Percentiles rank a stretch among this genome's conserved stretches.
Evolutionary conservation across 192 early-diverging fungal species (phyloP).

Genomic region (Geranomyces variabilis): DNA sequence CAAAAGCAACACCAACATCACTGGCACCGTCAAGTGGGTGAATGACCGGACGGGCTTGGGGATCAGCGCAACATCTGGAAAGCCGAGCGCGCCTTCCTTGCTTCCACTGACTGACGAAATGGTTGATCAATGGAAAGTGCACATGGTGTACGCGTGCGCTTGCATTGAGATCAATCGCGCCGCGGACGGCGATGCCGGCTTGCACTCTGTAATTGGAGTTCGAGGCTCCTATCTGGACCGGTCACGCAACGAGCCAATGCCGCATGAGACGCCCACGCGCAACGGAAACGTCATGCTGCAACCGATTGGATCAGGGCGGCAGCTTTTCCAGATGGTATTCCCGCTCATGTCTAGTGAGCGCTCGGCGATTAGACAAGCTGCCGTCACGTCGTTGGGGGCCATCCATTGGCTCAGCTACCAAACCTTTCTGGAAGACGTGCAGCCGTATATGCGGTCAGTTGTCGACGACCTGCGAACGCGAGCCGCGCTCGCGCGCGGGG

Average conservation of each 20-base stretch:
- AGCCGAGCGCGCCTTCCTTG: slow-evolving; percentile 1
- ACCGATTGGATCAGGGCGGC: slow-evolving; percentile 18
- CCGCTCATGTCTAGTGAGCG: slow-evolving; percentile 73
- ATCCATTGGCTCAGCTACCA: slow-evolving; percentile 70
- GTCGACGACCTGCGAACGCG: slow-evolving; percentile 65
- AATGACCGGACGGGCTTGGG: slow-evolving; percentile 22
- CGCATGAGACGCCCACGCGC: background rate
- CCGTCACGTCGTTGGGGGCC: slow-evolving; percentile 65
- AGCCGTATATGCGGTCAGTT: slow-evolving; percentile 58
- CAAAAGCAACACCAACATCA: slow-evolving; percentile 48
- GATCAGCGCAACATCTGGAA: slow-evolving; percentile 4
- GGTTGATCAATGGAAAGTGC: slow-evolving; percentile 75
- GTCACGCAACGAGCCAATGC: slow-evolving; percentile 13
- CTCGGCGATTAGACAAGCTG: slow-evolving; percentile 65
- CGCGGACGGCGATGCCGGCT: slow-evolving; percentile 1
- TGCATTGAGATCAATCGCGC: slow-evolving; percentile 55
- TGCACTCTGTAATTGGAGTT: slow-evolving; percentile 13
- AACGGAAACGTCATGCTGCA: background rate
- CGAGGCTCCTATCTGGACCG: slow-evolving; percentile 18
- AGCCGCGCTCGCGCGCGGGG: slow-evolving; percentile 29
- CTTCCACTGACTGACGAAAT: slow-evolving; percentile 52
- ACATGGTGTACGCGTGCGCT: slow-evolving; percentile 72
- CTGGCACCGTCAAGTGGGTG: slow-evolving; percentile 27
- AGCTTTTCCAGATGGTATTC: slow-evolving; percentile 66
- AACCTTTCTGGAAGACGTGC: slow-evolving; percentile 68